Conservation (phyloP, 228 moss, liverwort and hornwort species). For the Sphagnum magellanicum region DNA sequence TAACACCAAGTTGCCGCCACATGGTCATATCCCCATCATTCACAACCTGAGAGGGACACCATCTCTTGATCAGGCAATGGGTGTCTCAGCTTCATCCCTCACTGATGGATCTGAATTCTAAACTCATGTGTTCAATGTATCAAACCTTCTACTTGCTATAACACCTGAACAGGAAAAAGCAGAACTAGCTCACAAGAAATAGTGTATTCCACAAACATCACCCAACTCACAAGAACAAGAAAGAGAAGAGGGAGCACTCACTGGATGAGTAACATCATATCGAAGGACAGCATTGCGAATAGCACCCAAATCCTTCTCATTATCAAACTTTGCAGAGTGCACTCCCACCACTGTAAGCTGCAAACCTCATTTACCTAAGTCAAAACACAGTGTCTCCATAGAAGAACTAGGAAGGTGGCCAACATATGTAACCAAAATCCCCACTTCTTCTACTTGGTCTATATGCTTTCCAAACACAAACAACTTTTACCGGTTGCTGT, state of each 20-base stretch:
- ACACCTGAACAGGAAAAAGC: too few species aligned
- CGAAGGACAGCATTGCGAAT: constrained; percentile 88
- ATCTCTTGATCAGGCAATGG: too few species aligned
- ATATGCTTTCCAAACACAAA: background rate
- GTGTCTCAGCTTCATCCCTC: too few species aligned
- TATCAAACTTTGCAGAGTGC: constrained; percentile 99
- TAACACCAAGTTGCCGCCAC: constrained; percentile 97
- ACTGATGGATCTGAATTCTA: too few species aligned
- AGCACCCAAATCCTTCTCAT: constrained; percentile 84
- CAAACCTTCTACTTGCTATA: background rate
- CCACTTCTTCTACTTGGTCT: background rate
- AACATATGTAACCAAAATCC: too few species aligned
- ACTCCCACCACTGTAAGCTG: constrained; percentile 91
- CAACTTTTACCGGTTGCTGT: constrained; percentile 44
- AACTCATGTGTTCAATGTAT: too few species aligned
- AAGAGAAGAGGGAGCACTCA: constrained; percentile 6
- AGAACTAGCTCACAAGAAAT: too few species aligned
- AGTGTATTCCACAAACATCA: too few species aligned
- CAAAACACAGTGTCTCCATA: too few species aligned
- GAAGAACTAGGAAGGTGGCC: background rate
- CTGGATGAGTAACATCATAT: constrained; percentile 90
- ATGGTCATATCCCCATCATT: constrained; percentile 96
- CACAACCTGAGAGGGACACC: constrained; percentile 45
- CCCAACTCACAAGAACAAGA: too few species aligned
- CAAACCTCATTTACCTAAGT: background rate